Percentiles rank a stretch among this genome's conserved stretches.
These are phyloP conservation scores for Fusarium brachygibbosum DNA, from an alignment of 2,329 filamentous ascomycete species.

Conservation along the genomic window DNA sequence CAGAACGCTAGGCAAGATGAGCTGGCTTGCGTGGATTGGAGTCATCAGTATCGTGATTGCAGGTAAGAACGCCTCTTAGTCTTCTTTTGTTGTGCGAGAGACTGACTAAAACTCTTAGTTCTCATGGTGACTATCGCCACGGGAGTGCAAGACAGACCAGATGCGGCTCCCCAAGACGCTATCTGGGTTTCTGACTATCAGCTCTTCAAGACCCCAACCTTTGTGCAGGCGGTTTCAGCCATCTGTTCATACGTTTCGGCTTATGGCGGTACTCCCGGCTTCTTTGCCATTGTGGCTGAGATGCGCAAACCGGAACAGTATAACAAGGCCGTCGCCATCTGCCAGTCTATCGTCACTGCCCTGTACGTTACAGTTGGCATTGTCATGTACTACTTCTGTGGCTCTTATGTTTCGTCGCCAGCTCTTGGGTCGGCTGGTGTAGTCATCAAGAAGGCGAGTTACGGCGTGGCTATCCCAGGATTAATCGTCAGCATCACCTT, in stretches of 20 bases:
- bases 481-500: slow-evolving; percentile 47
- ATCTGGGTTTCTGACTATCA: slow-evolving; percentile 52
- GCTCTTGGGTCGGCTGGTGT: slow-evolving; percentile 61
- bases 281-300: slow-evolving; percentile 52
- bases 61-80: neutral
- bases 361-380: slow-evolving; percentile 53
- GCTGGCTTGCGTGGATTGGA: slow-evolving; percentile 51
- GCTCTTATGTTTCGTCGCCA: slow-evolving; percentile 61
- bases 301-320: slow-evolving; percentile 52
- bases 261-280: slow-evolving; percentile 54
- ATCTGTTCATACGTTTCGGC: slow-evolving; percentile 55
- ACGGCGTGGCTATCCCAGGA: slow-evolving; percentile 54
- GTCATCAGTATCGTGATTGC: slow-evolving; percentile 33
- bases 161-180: slow-evolving; percentile 29
- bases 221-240: slow-evolving; percentile 51
- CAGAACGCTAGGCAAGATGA: slow-evolving; percentile 50
- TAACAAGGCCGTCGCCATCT: slow-evolving; percentile 45
- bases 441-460: slow-evolving; percentile 59
- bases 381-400: slow-evolving; percentile 62
- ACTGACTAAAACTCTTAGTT: slow-evolving; percentile 1
- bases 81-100: rapidly evolving
- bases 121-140: slow-evolving; percentile 44
- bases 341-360: slow-evolving; percentile 48
- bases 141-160: slow-evolving; percentile 36
- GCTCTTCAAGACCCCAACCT: slow-evolving; percentile 50